phyloP scores from a whole-genome alignment of 352 stramenopile genomes.

The Pythium graminicola region DNA sequence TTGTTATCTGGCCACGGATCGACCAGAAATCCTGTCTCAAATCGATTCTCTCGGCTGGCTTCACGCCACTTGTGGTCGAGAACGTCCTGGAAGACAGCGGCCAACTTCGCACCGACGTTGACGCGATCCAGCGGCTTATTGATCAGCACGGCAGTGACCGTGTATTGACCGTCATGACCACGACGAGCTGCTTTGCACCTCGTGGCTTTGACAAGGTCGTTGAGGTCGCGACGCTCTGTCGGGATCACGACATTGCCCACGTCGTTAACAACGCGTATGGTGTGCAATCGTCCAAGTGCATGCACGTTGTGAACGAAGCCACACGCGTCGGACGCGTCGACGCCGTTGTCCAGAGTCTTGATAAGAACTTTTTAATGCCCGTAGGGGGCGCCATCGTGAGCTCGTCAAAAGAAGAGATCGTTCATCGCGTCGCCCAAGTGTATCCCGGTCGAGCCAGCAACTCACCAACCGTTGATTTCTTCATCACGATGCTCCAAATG shows the following conservation, averaged over 20 bases:
- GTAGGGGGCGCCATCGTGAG: constrained; percentile 90
- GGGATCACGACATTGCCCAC: constrained; percentile 78
- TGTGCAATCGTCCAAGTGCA: constrained; percentile 92
- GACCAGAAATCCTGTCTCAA: constrained; percentile 99
- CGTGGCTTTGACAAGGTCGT: constrained; percentile 93
- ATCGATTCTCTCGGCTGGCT: constrained; percentile 89
- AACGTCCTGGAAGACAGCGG: constrained; percentile 51
- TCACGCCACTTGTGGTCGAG: constrained; percentile 88
- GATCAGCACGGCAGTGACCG: constrained; percentile 42
- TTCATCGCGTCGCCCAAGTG: constrained; percentile 85
- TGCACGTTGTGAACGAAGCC: constrained; percentile 89
- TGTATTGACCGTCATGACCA: constrained; percentile 95
- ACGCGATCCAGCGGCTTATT: constrained; percentile 60
- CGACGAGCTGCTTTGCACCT: constrained; percentile 98
- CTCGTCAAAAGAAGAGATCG: constrained; percentile 59
- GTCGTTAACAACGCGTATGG: constrained; percentile 99
- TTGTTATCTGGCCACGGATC: constrained; percentile 94
- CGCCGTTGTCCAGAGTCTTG: constrained; percentile 95
- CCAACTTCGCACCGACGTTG: constrained; percentile 89
- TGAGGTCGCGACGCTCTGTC: constrained; percentile 88
- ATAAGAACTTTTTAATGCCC: constrained; percentile 99
- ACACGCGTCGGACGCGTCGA: constrained; percentile 92
- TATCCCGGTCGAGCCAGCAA: constrained; percentile 96
- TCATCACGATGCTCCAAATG: constrained; percentile 99
- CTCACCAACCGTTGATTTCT: constrained; percentile 94